phyloP scores from a whole-genome alignment of 2,329 filamentous ascomycete species.

The Ophiostoma triangulosporum region DNA sequence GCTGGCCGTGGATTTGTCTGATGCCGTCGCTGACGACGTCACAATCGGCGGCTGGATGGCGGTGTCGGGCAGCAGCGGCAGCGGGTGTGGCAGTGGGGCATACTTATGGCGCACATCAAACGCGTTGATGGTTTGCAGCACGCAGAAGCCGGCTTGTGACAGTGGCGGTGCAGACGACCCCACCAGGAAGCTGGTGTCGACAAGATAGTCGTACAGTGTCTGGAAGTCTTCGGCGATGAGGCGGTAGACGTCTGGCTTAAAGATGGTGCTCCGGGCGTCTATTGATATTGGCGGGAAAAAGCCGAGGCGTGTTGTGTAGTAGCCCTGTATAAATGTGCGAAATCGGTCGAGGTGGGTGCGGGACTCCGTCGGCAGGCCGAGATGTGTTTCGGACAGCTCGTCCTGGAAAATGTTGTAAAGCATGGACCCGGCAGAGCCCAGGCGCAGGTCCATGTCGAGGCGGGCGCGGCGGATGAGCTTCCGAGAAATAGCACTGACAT shows the following conservation, averaged over 20 bases:
- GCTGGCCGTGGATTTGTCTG: conserved; percentile 16
- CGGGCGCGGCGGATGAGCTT: conserved; percentile 51
- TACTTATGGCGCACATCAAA: conserved; percentile 53
- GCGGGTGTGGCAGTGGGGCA: conserved; percentile 44
- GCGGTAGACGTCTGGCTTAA: conserved; percentile 43
- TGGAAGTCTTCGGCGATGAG: conserved; percentile 58
- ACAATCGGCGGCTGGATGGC: neutral
- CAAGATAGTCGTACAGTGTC: conserved; percentile 56
- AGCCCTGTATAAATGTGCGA: conserved; percentile 51
- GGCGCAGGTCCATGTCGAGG: conserved; percentile 50
- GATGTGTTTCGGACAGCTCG: conserved; percentile 50
- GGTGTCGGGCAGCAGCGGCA: conserved; percentile 50
- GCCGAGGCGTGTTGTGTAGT: conserved; percentile 54
- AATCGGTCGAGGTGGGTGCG: conserved; percentile 60
- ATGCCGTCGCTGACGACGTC: conserved; percentile 13
- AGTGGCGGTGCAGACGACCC: conserved; percentile 36
- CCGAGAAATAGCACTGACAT: conserved; percentile 39
- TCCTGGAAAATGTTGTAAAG: conserved; percentile 57
- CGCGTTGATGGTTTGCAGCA: conserved; percentile 50
- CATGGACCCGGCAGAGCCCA: conserved; percentile 43
- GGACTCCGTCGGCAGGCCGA: conserved; percentile 49
- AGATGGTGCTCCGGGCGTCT: conserved; percentile 29
- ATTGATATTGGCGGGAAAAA: conserved; percentile 52
- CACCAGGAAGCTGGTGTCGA: conserved; percentile 43
- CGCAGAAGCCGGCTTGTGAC: conserved; percentile 54